Base-by-base conservation (phyloP, 75 land plant species). In the Pinus tabuliformis region DNA sequence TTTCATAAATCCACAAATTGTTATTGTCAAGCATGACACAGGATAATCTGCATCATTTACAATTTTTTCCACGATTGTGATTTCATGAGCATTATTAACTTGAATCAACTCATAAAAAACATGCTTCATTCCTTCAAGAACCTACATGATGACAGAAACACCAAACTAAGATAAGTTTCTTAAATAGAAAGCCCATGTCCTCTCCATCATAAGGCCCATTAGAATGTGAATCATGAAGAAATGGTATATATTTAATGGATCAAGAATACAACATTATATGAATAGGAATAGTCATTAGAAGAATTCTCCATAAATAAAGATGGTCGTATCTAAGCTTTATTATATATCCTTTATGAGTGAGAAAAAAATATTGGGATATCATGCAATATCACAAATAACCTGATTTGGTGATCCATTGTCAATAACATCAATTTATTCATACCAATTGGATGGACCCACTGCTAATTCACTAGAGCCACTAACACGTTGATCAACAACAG, bases 341-440 rank as follows among this genome's bases (percentile, higher is more conserved):
- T 15, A 63, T 30, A 63, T 63, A 15, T 63, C 37, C 17, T 63
- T 37, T 63, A 63, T 13, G 12, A 30, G 28, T 28, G 17, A 63
- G 16, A 30, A 63, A 15, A 6, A 15, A 63, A 15, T 26, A 28
- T 15, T 30, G 45, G 45, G 6, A 42, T 42, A 42, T 42, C 6
- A 33, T 42, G 5, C 45, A 42, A 63, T 63, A 37, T 15, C 66
- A 4, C 66, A 63, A 63, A 26, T 30, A 18, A 63, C 66, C 33
- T 63, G 37, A 63, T 63, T 18, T 13, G 66, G 66, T 63, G 66
- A 30, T 63, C 86, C 86, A 59, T 58, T 73, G 59, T 81, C 85
- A 64, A 85, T 85, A 54, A 80, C 78, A 80, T 85, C 86, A n/a
- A 85, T 63, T 64, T 84, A 84, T 74, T 82, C 86, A 78, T 77